Evolutionary conservation across 148 eudicot species (phyloP), one percentile per base, ranked within the genome.

Genomic region (Rhododendron williamsianum): DNA sequence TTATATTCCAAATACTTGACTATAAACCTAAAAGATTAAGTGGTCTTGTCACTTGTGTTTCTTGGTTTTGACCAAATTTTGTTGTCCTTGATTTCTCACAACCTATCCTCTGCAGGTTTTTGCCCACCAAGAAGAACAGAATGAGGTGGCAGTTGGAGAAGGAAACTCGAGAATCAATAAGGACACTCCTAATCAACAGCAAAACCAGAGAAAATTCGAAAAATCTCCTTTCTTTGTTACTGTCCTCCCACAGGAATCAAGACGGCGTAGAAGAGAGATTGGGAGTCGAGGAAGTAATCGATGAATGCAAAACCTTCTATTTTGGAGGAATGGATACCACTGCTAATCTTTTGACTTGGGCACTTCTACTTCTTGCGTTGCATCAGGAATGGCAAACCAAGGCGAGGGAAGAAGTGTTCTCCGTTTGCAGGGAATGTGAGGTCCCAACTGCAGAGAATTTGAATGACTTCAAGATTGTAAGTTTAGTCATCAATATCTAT

Each of bases 291-390:
- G 98, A 95, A 78, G 88, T 94, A 41, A 90, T 95, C 15, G 91
- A 91, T 18, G 98, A 95, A 85, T 95, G 98, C 89, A 93, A 94
- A 86, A 95, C 97, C 35, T 94, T 95, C 86, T 95, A 94, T 87
- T 94, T 95, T 85, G 95, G 94, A n/a, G 98, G 98, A 63, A 94
- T 92, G 86, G 98, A 94, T 67, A 95, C 98, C 9, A 93, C 94
- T 30, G 97, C 95, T 49, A 91, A 90, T 87, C 89, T 93, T 15
- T 86, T 95, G 80, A 95, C 95, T 30, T 95, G 98, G 98, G 92
- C 91, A 35, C 87, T 95, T 80, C 82, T 95, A 54, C 93, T 95
- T 18, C 91, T 95, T 12, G 97, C 92, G 49, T 63, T 80, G 15
- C 93, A 95, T 88, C 89, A 88, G 63, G 95, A 95, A 67, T 95